Conservation (phyloP, 1,284 basidiomycete species). For the Ceratorhiza oryzae-sativae region DNA sequence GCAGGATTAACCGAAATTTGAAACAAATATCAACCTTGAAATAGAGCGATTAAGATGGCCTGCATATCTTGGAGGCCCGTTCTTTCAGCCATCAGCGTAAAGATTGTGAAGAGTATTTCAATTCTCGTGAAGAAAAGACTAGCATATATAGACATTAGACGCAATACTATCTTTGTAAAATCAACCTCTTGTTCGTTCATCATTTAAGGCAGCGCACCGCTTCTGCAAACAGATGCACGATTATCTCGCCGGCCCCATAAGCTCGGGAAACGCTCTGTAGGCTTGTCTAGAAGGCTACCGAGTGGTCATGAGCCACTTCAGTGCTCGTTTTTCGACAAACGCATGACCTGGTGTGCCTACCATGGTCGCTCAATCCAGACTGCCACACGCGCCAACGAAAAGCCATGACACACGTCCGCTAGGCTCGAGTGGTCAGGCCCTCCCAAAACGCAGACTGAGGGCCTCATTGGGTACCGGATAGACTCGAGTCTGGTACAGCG, state of each 20-base stretch:
- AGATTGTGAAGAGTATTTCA: too few species aligned
- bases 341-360: not conserved
- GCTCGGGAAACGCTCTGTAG: not conserved
- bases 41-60: too few species aligned
- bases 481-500: not conserved
- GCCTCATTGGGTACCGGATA: not conserved
- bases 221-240: not conserved
- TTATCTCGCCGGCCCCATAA: not conserved
- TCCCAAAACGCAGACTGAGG: not conserved
- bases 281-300: not conserved
- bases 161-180: too few species aligned
- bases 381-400: not conserved
- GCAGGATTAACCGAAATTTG: not conserved
- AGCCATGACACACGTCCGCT: not conserved
- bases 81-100: too few species aligned
- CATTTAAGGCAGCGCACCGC: not conserved
- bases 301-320: not conserved
- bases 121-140: not conserved
- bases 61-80: too few species aligned
- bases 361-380: not conserved
- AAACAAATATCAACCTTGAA: too few species aligned
- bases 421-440: not conserved
- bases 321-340: not conserved
- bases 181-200: not conserved
- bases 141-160: not conserved